Conservation (phyloP, 1,139 yeast species). For the Entelexis paramagnoliae region DNA sequence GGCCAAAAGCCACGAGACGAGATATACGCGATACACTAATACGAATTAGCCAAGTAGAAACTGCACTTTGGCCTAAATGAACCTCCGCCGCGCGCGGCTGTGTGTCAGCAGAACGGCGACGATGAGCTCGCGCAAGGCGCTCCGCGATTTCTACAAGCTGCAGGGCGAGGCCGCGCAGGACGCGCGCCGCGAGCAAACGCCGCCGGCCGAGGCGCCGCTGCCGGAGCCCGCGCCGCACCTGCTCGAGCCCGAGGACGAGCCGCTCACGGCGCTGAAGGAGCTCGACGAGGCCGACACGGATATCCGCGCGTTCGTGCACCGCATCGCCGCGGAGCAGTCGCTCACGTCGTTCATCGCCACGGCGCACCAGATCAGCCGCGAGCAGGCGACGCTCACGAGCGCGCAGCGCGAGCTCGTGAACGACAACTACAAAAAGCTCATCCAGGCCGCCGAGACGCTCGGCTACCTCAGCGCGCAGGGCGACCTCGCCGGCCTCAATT, state of each 20-base stretch:
- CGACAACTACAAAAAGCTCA: conserved; percentile 37
- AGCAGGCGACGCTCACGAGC: conserved; percentile 33
- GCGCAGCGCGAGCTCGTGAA: conserved; percentile 39
- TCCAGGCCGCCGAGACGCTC: conserved; percentile 34
- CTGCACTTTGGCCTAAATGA: too few relatives aligned
- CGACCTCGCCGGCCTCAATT: conserved; percentile 20
- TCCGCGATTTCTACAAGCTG: conserved; percentile 36
- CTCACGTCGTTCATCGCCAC: conserved; percentile 28
- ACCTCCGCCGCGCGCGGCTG: neutral
- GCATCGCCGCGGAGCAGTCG: conserved; percentile 15
- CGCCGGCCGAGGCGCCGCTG: neutral
- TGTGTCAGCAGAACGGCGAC: conserved; percentile 3
- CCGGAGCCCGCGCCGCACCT: neutral
- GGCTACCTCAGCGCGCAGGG: conserved; percentile 24
- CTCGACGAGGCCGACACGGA: conserved; percentile 15
- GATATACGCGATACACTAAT: too few relatives aligned
- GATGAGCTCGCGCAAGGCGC: conserved; percentile 28
- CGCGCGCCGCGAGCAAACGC: neutral
- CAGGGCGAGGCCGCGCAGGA: conserved; percentile 16
- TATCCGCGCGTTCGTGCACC: conserved; percentile 13
- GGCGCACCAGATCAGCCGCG: conserved; percentile 31
- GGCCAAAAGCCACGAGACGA: too few relatives aligned
- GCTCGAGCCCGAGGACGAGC: conserved; percentile 16
- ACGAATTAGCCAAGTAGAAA: too few relatives aligned
- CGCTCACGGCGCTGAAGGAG: conserved; percentile 14